Percentiles rank a stretch among this genome's conserved stretches.
phyloP scores from a whole-genome alignment of 768 basidiomycete genomes.

The Serendipita sp. region DNA sequence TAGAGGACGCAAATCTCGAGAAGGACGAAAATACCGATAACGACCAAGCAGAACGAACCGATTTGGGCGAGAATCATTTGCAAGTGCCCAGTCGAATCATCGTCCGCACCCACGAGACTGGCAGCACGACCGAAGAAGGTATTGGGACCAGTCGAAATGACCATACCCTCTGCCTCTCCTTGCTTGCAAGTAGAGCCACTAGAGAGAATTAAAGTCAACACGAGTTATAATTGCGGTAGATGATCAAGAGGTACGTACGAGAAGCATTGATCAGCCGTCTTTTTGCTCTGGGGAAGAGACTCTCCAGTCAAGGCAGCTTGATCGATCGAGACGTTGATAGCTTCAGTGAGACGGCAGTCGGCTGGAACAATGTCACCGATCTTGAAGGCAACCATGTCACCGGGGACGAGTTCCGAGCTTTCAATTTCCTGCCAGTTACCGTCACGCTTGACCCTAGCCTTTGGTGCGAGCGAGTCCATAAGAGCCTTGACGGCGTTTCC shows the following conservation, averaged over 20 bases:
- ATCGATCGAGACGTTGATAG: conserved; percentile 95
- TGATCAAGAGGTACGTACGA: conserved; percentile 44
- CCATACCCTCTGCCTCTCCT: conserved; percentile 96
- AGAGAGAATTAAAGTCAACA: conserved; percentile 8
- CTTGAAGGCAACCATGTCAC: conserved; percentile 95
- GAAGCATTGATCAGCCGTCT: conserved; percentile 91
- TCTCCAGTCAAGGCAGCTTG: conserved; percentile 97
- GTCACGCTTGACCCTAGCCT: conserved; percentile 82
- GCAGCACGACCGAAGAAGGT: conserved; percentile 99
- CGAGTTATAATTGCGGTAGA: conserved; percentile 6
- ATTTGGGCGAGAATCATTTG: conserved; percentile 98
- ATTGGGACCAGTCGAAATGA: conserved; percentile 95
- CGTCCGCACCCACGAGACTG: conserved; percentile 91
- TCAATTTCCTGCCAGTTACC: conserved; percentile 83
- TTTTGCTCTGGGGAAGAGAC: conserved; percentile 85
- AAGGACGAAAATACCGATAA: conserved; percentile 89
- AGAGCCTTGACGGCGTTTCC: conserved; percentile 99
- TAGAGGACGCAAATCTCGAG: conserved; percentile 91
- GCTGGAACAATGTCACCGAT: conserved; percentile 98
- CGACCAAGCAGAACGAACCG: conserved; percentile 91
- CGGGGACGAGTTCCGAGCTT: conserved; percentile 76
- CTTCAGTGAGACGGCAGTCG: conserved; percentile 91
- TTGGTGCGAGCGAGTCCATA: conserved; percentile 98
- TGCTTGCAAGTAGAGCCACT: conserved; percentile 97
- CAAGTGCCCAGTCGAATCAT: conserved; percentile 94